Conservation (phyloP, 257 asterid species). For the Ajuga chamaepitys region DNA sequence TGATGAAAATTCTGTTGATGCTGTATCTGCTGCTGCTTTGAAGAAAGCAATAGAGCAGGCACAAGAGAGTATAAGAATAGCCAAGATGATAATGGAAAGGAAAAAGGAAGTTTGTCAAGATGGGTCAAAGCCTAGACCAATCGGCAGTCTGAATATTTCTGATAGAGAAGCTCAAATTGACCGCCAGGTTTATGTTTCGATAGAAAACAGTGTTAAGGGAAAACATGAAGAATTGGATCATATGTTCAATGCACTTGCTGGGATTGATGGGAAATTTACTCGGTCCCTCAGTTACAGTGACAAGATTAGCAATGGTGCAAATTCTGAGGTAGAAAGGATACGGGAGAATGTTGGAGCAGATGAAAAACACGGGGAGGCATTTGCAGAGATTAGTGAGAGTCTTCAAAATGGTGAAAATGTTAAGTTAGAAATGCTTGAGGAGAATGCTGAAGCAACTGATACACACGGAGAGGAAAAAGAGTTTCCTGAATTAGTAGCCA, state of each 20-base stretch:
- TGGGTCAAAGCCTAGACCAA: slow-evolving; percentile 30
- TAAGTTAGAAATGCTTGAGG: slow-evolving; percentile 18
- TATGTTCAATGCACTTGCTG: slow-evolving; percentile 14
- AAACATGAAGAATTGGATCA: slow-evolving; percentile 22
- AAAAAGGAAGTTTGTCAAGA: slow-evolving; percentile 36
- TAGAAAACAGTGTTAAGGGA: slow-evolving; percentile 22
- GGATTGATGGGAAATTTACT: slow-evolving; percentile 28
- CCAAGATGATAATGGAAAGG: slow-evolving; percentile 76
- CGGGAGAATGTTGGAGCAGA: slow-evolving; percentile 32
- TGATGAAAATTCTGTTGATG: slow-evolving; percentile 77
- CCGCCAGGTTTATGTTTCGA: slow-evolving; percentile 22
- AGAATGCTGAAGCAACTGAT: slow-evolving; percentile 34
- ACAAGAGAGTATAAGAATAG: slow-evolving; percentile 83
- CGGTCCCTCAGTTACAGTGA: slow-evolving; percentile 21
- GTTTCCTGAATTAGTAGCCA: slow-evolving; percentile 29
- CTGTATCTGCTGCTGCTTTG: slow-evolving; percentile 70
- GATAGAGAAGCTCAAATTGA: slow-evolving; percentile 27
- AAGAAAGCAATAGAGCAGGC: slow-evolving; percentile 84
- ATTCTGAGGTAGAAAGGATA: slow-evolving; percentile 20
- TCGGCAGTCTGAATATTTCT: slow-evolving; percentile 25
- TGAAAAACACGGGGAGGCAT: slow-evolving; percentile 31
- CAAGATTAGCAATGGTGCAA: slow-evolving; percentile 15
- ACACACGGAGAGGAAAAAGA: slow-evolving; percentile 23
- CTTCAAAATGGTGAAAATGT: slow-evolving; percentile 14
- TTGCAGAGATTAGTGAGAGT: slow-evolving; percentile 14